These are phyloP conservation scores for Castanea sativa DNA, from an alignment of 306 rosid genomes.

Conservation along the genomic window DNA sequence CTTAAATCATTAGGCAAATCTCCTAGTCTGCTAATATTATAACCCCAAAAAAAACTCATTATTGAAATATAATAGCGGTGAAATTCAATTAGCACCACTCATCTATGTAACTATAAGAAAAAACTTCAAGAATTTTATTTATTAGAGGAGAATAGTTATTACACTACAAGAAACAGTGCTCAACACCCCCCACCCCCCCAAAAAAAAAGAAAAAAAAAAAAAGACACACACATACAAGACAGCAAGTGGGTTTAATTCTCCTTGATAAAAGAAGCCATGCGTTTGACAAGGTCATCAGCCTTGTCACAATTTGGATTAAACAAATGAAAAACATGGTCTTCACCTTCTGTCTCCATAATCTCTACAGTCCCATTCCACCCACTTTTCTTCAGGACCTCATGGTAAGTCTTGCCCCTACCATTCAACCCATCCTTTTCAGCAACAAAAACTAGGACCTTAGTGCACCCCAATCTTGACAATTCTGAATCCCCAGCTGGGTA, in stretches of 20 bases:
- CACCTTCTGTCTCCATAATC: conserved; percentile 31
- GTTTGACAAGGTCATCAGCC: background rate
- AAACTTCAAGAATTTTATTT: too few relatives aligned
- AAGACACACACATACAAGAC: background rate
- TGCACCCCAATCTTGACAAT: conserved; percentile 24
- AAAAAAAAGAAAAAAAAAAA: background rate
- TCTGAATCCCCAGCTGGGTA: conserved; percentile 38
- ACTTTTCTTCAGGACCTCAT: conserved; percentile 32
- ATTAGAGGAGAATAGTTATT: too few relatives aligned
- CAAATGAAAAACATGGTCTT: conserved; percentile 43
- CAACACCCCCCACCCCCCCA: too few relatives aligned
- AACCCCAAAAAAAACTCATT: too few relatives aligned
- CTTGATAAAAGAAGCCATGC: background rate
- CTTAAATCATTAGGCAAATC: too few relatives aligned
- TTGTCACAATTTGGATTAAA: conserved; percentile 10
- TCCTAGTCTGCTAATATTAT: too few relatives aligned
- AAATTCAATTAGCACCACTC: too few relatives aligned
- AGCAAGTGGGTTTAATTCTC: background rate
- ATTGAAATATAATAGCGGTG: too few relatives aligned
- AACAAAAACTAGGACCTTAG: conserved; percentile 31
- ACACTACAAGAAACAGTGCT: too few relatives aligned
- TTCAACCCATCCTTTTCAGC: conserved; percentile 38
- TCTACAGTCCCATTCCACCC: conserved; percentile 44
- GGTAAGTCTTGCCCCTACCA: conserved; percentile 31
- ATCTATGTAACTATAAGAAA: too few relatives aligned